A percentile compares a stretch with the other conserved stretches of the same genome.
phyloP scores from a whole-genome alignment of 805 yeast genomes.

The Kuraishia hungarica region DNA sequence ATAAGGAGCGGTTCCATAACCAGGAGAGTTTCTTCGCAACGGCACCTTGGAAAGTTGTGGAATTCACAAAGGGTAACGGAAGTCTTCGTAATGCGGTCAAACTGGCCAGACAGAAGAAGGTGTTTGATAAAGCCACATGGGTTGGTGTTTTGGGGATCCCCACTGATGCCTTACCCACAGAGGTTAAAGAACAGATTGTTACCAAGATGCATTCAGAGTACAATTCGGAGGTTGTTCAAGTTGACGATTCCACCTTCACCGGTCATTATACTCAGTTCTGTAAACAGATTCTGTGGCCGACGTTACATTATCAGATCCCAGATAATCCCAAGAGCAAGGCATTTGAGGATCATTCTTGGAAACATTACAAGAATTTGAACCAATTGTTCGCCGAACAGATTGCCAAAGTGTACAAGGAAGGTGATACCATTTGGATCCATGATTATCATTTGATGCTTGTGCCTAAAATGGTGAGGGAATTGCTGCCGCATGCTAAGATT shows the following conservation, averaged over 20 bases:
- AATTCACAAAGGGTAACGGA: conserved; percentile 74
- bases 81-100: conserved; percentile 80
- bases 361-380: conserved; percentile 67
- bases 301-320: conserved; percentile 87
- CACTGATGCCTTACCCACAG: conserved; percentile 64
- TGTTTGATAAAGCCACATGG: conserved; percentile 46
- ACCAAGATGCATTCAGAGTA: conserved; percentile 36
- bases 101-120: conserved; percentile 37
- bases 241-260: conserved; percentile 72
- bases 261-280: conserved; percentile 91
- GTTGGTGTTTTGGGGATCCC: conserved; percentile 93
- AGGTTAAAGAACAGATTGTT: conserved; percentile 46
- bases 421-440: conserved; percentile 85
- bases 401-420: conserved; percentile 55
- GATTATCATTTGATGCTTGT: conserved; percentile 88
- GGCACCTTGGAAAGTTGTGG: conserved; percentile 69
- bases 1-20: conserved; percentile 33
- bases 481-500: conserved; percentile 74
- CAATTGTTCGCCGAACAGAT: conserved; percentile 73
- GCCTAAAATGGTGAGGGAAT: conserved; percentile 72
- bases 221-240: conserved; percentile 56
- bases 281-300: conserved; percentile 95
- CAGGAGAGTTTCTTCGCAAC: conserved; percentile 39
- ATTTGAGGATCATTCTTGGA: conserved; percentile 94
- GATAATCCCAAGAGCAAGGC: conserved; percentile 92